phyloP scores from a whole-genome alignment of 2,329 filamentous ascomycete genomes.

The Fusarium scirpi region DNA sequence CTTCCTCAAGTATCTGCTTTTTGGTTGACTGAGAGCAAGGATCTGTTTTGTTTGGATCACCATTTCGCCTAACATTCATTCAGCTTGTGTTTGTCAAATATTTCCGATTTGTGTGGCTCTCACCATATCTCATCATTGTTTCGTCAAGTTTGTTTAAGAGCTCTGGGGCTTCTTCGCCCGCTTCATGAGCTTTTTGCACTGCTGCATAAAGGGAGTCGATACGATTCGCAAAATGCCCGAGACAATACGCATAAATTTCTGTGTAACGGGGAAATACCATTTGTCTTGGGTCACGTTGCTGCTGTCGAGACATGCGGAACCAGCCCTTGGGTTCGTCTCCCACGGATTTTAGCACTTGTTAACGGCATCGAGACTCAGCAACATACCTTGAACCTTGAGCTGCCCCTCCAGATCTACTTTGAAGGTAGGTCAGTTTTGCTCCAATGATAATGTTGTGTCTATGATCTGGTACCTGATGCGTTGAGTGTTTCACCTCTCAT shows the following conservation, averaged over 20 bases:
- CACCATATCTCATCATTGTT: not conserved
- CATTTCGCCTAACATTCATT: not conserved
- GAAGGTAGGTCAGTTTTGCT: not conserved
- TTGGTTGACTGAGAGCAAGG: slow-evolving; percentile 5
- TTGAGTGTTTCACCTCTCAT: not conserved
- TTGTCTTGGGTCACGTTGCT: slow-evolving; percentile 6
- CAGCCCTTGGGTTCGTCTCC: not conserved
- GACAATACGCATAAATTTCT: not conserved
- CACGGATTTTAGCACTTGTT: not conserved
- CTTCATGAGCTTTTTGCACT: not conserved
- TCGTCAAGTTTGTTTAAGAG: not conserved
- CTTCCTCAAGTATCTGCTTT: not conserved
- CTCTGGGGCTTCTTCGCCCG: not conserved
- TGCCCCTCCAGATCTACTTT: slow-evolving; percentile 7
- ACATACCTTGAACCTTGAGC: not conserved
- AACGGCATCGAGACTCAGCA: no score
- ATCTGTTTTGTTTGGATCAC: not conserved
- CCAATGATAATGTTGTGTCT: not conserved
- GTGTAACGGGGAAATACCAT: slow-evolving; percentile 10
- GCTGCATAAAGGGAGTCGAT: not conserved
- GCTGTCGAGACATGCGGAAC: not conserved
- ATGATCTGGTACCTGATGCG: not conserved
- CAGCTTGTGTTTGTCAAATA: not conserved
- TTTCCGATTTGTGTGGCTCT: not conserved
- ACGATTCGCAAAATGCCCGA: not conserved